A percentile compares a stretch with the other conserved stretches of the same genome.
phyloP scores from a whole-genome alignment of 2,329 filamentous ascomycete species.

The Phaeosphaeria sp. region DNA sequence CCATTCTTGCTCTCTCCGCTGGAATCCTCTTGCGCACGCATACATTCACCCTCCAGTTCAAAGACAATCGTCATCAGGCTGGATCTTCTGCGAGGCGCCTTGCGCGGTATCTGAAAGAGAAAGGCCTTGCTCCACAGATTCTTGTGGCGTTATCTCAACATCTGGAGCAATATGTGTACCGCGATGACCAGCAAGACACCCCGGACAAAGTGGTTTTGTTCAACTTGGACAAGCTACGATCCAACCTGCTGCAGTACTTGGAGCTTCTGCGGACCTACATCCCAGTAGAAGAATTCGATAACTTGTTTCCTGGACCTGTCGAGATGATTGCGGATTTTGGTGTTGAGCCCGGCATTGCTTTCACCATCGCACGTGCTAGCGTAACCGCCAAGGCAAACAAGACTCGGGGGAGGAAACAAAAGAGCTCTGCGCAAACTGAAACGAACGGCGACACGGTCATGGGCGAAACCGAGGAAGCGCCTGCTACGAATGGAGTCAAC shows the following conservation, averaged over 20 bases:
- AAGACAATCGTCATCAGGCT: constrained; percentile 82
- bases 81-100: constrained; percentile 78
- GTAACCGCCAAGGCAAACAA: constrained; percentile 59
- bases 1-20: constrained; percentile 87
- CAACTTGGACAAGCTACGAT: constrained; percentile 88
- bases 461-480: constrained; percentile 28
- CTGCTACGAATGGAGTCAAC: constrained; percentile 8
- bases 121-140: constrained; percentile 78
- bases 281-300: constrained; percentile 76
- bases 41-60: constrained; percentile 75
- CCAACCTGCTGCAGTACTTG: constrained; percentile 84
- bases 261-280: constrained; percentile 86
- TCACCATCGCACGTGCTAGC: constrained; percentile 79
- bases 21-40: constrained; percentile 80
- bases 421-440: constrained; percentile 9
- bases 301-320: constrained; percentile 75
- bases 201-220: constrained; percentile 90
- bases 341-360: constrained; percentile 80
- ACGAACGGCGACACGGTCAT: constrained; percentile 61
- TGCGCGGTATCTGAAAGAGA: constrained; percentile 78
- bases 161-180: constrained; percentile 83
- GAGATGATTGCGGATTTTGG: constrained; percentile 79
- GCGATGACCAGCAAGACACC: constrained; percentile 73
- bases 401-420: constrained; percentile 38
- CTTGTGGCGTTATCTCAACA: constrained; percentile 93